Base-by-base conservation (phyloP, 768 basidiomycete species). In the Phylloporus arenicola region DNA sequence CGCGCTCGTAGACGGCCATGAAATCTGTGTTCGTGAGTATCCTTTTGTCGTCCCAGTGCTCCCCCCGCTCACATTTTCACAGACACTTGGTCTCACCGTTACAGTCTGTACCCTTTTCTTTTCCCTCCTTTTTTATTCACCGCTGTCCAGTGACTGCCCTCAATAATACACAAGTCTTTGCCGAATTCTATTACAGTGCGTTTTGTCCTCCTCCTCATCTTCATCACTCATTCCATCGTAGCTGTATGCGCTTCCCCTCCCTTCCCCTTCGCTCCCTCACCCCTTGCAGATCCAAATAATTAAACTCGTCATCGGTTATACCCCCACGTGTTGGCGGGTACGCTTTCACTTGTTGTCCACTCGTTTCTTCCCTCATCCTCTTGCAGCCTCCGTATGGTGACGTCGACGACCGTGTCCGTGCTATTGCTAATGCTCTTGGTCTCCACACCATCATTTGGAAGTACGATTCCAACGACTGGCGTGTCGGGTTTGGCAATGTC, bases 121-220 rank as follows among this genome's bases (percentile, higher is more conserved):
- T n/a, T 0, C 1, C 16, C 5, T 1, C 44, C 22, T 31, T 11
- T 1, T n/a, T 19, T 33, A 16, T 43, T 55, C 22, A 49, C 29
- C 42, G 27, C 13, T 11, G 6, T 44, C 2, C 49, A 82, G 81
- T 77, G 79, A 84, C 84, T 0, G 60, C 79, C 2, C 71, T 84
- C 37, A 66, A 74, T 9, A 89, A 82, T 60, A 70, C 79, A 56
- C 70, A 84, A 53, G 84, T 80, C 4, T 87, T 89, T 50, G 87
- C 87, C 4, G 88, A 91, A 64, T 72, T 92, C 16, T 88, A 83
- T 52, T 92, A 88, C 68, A 81, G 80, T 78, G 55, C 31, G 79
- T 65, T 10, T 47, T 5, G 6, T 4, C 35, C 22, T 25, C 9
- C n/a, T 13, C 27, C 1, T 10, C 8, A 29, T 9, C 0, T 4